Evolutionary conservation across 106 monocot genomes (phyloP), one percentile per base, ranked within the genome.

Genomic region (Cymbidium sinense): DNA sequence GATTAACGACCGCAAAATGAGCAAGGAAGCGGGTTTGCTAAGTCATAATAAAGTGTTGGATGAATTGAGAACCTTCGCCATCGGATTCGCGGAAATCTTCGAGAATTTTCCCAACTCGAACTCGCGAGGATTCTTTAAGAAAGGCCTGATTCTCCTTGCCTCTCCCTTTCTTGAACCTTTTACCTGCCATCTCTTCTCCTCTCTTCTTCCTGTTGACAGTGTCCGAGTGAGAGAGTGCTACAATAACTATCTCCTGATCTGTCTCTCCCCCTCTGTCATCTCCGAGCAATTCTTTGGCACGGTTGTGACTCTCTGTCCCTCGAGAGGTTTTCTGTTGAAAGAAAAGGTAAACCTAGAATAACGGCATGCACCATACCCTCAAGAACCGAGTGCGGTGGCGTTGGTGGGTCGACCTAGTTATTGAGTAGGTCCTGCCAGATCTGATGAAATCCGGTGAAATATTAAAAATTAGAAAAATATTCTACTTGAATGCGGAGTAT

Each of bases 71-170:
- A 92, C 94, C 91, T 84, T 89, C 51, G 1, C 35, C 79, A 52
- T 87, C 77, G 21, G 94, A 89, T 1, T 28, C 70, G 3, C 78
- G 82, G 79, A 94, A 94, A 28, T 89, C 94, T 70, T 91, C 87
- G 44, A 94, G 80, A 28, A 78, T 28, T 70, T 89, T 91, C 9
- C 30, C 19, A 75, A 91, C 51, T 34, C 78, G 81, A 28, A 91
- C 73, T 35, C 84, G 85, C 12, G 79, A 75, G 76, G 81, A 79
- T 65, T 94, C 91, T 5, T 70, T 74, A 50, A 94, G 78, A 29
- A 83, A 43, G 17, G 21, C 34, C 1, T 70, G 29, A 64, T 70
- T 31, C 65, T 55, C 8, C 75, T 44, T 78, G 12, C 50, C 79
- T 61, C 70, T 62, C 41, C 64, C 62, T 73, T 37, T 82, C 64